Base-by-base conservation (phyloP, 78 protist genomes). In the Planoprotostelium fungivorum region DNA sequence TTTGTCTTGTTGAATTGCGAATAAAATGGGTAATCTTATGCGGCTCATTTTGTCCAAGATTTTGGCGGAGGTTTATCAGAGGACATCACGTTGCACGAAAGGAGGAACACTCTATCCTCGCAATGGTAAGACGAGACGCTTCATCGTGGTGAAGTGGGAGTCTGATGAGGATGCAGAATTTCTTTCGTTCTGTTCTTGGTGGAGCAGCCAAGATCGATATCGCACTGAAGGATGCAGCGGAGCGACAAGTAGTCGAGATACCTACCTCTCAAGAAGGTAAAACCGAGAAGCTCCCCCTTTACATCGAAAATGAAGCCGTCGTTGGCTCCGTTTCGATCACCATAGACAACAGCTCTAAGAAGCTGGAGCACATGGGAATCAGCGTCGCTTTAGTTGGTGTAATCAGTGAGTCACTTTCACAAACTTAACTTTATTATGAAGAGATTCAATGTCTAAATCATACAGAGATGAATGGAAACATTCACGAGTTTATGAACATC, bases 301-400 rank as follows among this genome's bases (percentile, higher is more conserved):
- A 86, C 38, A 84, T 93, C 39, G 95, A 91, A 34, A 93, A 93
- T 51, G 95, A 93, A 34, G 94, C 89, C 35, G 93, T 93, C 9
- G 86, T 88, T 35, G 95, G 95, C 38, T 85, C 89, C 35, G 95
- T 95, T 36, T 16, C 85, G 34, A 83, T 95, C 86, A 83, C 36
- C 9, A 34, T 93, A 29, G 91, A 91, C 36, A 88, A 84, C 1
- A 91, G 90, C 29, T 83, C 90, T 1, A 91, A 93, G 91, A 91
- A 89, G 89, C 83, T 98, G 73, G 98, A 98, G 89, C 98, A 97
- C 93, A 5, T 84, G 34, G 99, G 98, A 34, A 96, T 98, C 91
- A 94, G 88, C 38, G 89, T 97, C 34, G 99, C 97, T 88, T 90
- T 98, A 36, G 84, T 98, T n/a, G 99, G 99, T 29, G 95, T 87